Evolutionary conservation across 2,329 filamentous ascomycete species (phyloP).

Genomic region (Penicillium digitatum): DNA sequence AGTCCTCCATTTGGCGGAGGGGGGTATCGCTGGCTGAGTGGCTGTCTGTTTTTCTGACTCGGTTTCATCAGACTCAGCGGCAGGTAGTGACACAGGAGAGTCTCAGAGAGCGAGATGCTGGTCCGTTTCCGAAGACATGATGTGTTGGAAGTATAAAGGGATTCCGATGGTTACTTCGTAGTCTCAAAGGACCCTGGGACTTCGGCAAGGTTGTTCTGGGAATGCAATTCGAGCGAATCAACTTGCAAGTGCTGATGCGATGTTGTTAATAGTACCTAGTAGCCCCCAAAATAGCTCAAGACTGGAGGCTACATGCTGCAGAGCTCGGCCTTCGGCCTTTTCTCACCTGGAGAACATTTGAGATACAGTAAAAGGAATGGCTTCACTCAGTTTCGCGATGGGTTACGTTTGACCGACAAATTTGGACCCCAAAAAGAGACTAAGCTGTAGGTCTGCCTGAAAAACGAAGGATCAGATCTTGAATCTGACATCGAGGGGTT

Average conservation of each 20-base stretch:
- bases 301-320: background rate
- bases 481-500: background rate
- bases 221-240: background rate
- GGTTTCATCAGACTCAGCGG: background rate
- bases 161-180: background rate
- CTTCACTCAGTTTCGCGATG: background rate
- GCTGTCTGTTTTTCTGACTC: background rate
- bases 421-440: background rate
- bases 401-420: background rate
- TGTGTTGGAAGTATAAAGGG: background rate
- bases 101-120: background rate
- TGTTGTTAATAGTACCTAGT: background rate
- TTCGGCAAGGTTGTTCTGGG: background rate
- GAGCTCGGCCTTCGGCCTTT: background rate
- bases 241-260: background rate
- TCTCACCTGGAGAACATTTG: background rate
- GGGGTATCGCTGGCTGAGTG: background rate
- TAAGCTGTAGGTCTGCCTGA: background rate
- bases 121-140: background rate
- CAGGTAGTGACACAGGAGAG: background rate
- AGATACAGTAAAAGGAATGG: background rate
- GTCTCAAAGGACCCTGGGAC: background rate
- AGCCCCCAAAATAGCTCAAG: background rate
- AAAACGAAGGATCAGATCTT: background rate
- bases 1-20: conserved; percentile 21